Evolutionary conservation across 768 basidiomycete genomes (phyloP), one percentile per base, ranked within the genome.

Genomic region (Agrocybe praecox): DNA sequence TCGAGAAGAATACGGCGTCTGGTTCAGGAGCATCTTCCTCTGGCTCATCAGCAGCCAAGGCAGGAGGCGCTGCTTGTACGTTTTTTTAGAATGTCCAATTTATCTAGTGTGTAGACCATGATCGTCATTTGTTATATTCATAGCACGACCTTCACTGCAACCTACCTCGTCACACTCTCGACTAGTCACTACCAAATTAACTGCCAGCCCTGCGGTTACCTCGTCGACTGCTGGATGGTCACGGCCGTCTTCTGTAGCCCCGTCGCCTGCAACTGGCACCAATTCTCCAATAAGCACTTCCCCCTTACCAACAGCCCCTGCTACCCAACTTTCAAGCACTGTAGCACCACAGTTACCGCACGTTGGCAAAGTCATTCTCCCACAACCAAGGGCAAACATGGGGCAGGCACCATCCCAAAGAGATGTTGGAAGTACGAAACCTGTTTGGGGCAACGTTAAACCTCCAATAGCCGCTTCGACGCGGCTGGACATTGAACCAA

Each of bases 131-230:
- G 19, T 61, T 61, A 54, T 62, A 57, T 55, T 58, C 62, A 56
- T 66, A 87, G 88, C 80, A 46, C 85, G 90, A 63, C 85, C 87
- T 11, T 66, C 76, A 22, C 71, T 78, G 21, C 87, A 86, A 60
- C 68, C 78, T 17, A 68, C 88, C 22, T 62, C 76, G 18, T 79
- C 85, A 1, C 90, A 92, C 69, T 89, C 95, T 23, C 87, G 87
- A 45, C 83, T 97, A 1, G 88, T 97, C 44, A 91, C 94, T 7
- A 81, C 94, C 15, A 96, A 94, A 70, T 81, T 97, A 52, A 95
- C 93, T 1, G 86, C 86, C 3, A 78, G 80, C 22, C 79, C 84
- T 4, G 78, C 81, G 57, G 71, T 83, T 7, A 81, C 88, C 14
- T 73, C 87, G 10, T 74, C 82, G 0, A 75, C 88, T 5, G 82